Conservation (phyloP, 139 green algal genomes). For the Chlorella sorokiniana region DNA sequence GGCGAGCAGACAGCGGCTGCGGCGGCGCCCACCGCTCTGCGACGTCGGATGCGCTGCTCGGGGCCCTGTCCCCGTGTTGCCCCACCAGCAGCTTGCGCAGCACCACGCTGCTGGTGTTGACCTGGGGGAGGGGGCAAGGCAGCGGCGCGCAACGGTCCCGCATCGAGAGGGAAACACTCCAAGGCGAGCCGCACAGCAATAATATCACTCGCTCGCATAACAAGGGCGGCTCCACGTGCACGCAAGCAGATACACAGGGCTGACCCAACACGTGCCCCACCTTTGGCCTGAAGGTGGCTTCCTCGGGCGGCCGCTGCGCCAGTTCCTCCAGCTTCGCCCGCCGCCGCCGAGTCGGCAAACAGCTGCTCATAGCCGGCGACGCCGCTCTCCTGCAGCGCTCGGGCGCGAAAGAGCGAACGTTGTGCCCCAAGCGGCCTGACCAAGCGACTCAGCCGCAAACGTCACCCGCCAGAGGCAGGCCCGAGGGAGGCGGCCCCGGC, state of each 20-base stretch:
- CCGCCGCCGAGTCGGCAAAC: slow-evolving; percentile 69
- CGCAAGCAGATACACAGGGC: not conserved
- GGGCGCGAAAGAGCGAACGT: too few relatives aligned
- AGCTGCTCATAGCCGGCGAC: slow-evolving; percentile 67
- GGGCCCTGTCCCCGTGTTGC: not conserved
- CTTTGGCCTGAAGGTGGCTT: slow-evolving; percentile 77
- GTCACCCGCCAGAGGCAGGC: not conserved
- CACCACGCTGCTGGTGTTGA: slow-evolving; percentile 39
- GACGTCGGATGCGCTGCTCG: slow-evolving; percentile 3
- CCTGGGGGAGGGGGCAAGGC: not conserved
- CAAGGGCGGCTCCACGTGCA: not conserved
- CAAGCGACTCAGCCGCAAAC: too few relatives aligned
- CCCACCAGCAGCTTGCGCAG: slow-evolving; percentile 12
- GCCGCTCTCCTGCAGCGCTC: slow-evolving; percentile 41
- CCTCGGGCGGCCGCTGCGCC: slow-evolving; percentile 66
- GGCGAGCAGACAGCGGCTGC: too few relatives aligned
- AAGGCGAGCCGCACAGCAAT: not conserved
- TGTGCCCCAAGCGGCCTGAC: too few relatives aligned
- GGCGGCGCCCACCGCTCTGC: slow-evolving; percentile 11
- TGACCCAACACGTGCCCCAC: not conserved
- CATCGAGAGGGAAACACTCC: not conserved
- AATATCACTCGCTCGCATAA: not conserved
- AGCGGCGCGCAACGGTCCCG: not conserved
- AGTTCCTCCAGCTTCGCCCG: slow-evolving; percentile 53
- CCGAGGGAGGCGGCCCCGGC: too few relatives aligned